Conservation (phyloP, 1,284 basidiomycete species). For the Boletus coffeatus region DNA sequence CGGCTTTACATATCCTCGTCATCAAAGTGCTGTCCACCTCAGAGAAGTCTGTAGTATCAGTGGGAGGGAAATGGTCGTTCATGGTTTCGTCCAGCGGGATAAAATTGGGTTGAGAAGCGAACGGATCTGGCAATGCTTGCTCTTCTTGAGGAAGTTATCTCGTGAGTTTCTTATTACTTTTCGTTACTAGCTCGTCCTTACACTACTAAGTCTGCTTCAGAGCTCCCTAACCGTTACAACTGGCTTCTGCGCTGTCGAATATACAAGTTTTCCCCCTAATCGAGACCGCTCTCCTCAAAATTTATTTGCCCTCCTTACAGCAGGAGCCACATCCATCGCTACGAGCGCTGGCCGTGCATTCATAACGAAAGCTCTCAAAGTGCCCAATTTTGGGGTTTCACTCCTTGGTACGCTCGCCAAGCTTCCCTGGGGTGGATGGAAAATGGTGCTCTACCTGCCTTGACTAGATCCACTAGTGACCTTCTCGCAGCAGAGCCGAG, state of each 20-base stretch:
- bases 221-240: slow-evolving; percentile 45
- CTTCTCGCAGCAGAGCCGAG: slow-evolving; percentile 39
- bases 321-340: slow-evolving; percentile 63
- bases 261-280: slow-evolving; percentile 36
- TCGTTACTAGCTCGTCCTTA: neutral
- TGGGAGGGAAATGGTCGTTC: no score
- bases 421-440: slow-evolving; percentile 70
- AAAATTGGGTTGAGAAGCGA: no score
- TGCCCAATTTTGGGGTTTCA: slow-evolving; percentile 42
- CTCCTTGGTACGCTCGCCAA: slow-evolving; percentile 57
- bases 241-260: slow-evolving; percentile 40
- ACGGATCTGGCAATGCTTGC: no score
- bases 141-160: slow-evolving; percentile 28
- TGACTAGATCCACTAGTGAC: slow-evolving; percentile 46
- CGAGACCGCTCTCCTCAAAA: slow-evolving; percentile 41
- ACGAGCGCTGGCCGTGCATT: slow-evolving; percentile 55
- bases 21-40: no score
- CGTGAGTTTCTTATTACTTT: slow-evolving; percentile 34
- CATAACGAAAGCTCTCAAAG: slow-evolving; percentile 42
- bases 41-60: no score
- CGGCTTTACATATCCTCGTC: no score
- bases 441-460: slow-evolving; percentile 53
- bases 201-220: neutral
- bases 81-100: no score
- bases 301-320: slow-evolving; percentile 45